Base-by-base conservation (phyloP, 2,329 filamentous ascomycete species). In the Phialemonium atrogriseum region DNA sequence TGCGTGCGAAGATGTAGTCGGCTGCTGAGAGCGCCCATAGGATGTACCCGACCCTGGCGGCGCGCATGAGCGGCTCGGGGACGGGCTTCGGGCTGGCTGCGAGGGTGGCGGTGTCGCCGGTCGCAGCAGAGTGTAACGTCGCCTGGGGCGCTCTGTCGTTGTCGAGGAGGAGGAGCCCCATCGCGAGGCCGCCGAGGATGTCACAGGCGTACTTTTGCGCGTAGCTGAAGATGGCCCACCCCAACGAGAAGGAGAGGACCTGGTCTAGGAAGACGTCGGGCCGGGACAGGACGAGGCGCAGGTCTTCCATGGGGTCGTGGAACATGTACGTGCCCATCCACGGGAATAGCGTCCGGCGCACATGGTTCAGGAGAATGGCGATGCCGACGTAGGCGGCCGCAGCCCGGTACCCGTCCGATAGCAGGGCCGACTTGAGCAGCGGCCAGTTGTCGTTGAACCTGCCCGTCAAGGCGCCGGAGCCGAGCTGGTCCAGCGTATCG, bases 351-450 rank as follows among this genome's bases (percentile, higher is more conserved):
- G 51, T 42, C 13, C 55, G 46, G 5, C 57, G 52, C 11, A 59
- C 44, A 40, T 66, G 60, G 48, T 64, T 55, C 16, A 54, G 24
- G 10, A 62, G 36, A 11, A 58, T 49, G 30, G 61, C 61, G 23
- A 50, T 45, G 10, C 49, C 23, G 25, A 60, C 43, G 29, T 49
- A 46, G 1, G 42, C 38, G 10, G 54, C 40, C 2, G 44, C 43
- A 5, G 39, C 32, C 7, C 40, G 35, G 36, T 48, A 42, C 20
- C 50, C 49, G 25, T 45, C 36, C 7, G 44, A 43, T 26, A 57
- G 41, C 5, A 52, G 27, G 13, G 41, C 34, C 10, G 35, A 12
- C 14, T 39, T 41, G 16, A 43, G n/a, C 3, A 32, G 13, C 0
- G 34, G 28, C 40, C 42, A 48, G 15, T 32, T 17, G 15, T 23